Percentiles rank a stretch among this genome's conserved stretches.
Evolutionary conservation across 306 rosid genomes (phyloP).

Genomic region (Dryas alaskensis): DNA sequence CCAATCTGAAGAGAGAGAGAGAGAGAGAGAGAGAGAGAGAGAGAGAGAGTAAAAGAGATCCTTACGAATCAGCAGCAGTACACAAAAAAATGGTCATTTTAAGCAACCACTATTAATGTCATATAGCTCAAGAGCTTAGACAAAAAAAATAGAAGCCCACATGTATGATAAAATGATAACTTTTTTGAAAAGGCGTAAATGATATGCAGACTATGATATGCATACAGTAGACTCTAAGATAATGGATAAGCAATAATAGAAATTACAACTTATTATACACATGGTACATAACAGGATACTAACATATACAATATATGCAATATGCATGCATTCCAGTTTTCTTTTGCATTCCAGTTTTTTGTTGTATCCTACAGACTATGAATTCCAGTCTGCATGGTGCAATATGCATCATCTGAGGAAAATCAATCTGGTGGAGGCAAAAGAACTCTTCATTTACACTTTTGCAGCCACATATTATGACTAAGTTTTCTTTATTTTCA

Average conservation of each 20-base stretch:
- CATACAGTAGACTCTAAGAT: constrained; percentile 6
- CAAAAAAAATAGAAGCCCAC: background rate
- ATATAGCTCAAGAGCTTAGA: background rate
- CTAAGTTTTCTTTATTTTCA: background rate
- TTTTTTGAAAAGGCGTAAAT: background rate
- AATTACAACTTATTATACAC: background rate
- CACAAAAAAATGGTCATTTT: background rate
- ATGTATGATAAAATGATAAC: background rate
- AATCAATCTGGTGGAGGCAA: background rate
- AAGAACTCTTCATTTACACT: background rate
- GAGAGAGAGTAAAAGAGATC: background rate
- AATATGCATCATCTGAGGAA: background rate
- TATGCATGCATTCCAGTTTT: background rate
- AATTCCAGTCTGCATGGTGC: background rate
- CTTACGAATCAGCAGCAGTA: background rate
- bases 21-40: constrained; percentile 8
- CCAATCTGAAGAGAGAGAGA: constrained; percentile 59
- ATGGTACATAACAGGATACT: background rate
- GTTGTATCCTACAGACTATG: background rate
- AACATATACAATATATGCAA: background rate
- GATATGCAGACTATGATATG: background rate
- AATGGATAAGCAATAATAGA: background rate
- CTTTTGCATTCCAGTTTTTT: background rate
- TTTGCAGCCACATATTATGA: background rate
- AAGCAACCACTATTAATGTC: background rate